phyloP scores from a whole-genome alignment of 2,329 filamentous ascomycete genomes.

The Westerdykella sp. region DNA sequence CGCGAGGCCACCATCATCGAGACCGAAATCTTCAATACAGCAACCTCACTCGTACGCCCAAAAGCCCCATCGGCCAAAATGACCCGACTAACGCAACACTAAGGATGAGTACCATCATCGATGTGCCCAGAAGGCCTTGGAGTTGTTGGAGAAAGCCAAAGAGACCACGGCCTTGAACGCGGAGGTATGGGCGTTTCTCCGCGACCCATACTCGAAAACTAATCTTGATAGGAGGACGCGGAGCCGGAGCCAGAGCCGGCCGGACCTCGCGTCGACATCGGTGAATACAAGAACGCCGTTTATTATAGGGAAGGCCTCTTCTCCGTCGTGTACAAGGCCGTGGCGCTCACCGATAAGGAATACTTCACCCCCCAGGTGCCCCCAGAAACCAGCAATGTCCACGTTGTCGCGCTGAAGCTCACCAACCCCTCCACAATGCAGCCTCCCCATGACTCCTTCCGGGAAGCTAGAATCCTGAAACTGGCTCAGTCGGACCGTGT shows the following conservation, averaged over 20 bases:
- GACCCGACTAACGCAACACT: conserved; percentile 13
- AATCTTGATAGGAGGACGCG: conserved; percentile 14
- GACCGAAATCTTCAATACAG: conserved; percentile 54
- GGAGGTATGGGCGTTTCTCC: conserved; percentile 11
- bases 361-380: conserved; percentile 29
- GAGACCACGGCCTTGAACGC: not conserved
- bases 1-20: conserved; percentile 61
- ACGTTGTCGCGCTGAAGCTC: conserved; percentile 69
- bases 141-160: conserved; percentile 1
- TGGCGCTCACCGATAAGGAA: conserved; percentile 33
- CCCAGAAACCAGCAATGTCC: no score
- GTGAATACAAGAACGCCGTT: conserved; percentile 51
- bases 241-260: conserved; percentile 11
- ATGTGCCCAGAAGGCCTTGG: conserved; percentile 18
- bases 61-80: not conserved
- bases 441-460: conserved; percentile 74
- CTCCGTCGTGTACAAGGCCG: conserved; percentile 72
- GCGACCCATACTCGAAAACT: conserved; percentile 22
- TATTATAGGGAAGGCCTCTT: conserved; percentile 65
- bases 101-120: conserved; percentile 32
- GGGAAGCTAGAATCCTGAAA: conserved; percentile 70
- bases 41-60: conserved; percentile 50
- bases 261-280: conserved; percentile 41
- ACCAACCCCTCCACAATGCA: conserved; percentile 67
- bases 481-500: conserved; percentile 53